These are phyloP conservation scores for Ilex asprella DNA, from an alignment of 257 asterid species.

Conservation along the genomic window DNA sequence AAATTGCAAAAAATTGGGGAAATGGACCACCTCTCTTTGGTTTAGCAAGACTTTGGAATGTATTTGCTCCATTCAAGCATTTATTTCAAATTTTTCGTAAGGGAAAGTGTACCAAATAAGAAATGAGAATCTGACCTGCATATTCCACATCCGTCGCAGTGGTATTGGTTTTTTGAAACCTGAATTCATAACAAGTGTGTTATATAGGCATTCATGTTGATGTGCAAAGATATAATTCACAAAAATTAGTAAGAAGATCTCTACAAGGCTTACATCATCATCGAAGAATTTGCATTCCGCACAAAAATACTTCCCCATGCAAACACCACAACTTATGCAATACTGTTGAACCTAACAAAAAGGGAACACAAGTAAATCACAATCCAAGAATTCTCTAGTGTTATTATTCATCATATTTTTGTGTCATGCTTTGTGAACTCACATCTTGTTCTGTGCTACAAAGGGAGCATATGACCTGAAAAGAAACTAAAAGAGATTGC, in stretches of 20 bases:
- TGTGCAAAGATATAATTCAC: neutral
- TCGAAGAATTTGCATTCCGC: slow-evolving; percentile 59
- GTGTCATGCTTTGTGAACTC: slow-evolving; percentile 8
- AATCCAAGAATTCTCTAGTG: neutral
- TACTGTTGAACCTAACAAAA: slow-evolving; percentile 39
- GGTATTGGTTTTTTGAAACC: slow-evolving; percentile 64
- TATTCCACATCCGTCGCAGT: slow-evolving; percentile 67
- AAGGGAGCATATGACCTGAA: slow-evolving; percentile 51
- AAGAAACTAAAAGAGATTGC: neutral
- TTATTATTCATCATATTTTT: neutral
- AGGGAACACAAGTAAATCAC: slow-evolving; percentile 1
- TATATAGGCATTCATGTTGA: neutral
- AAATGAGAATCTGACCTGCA: slow-evolving; percentile 46
- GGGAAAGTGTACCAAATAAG: neutral
- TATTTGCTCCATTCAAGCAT: too few relatives aligned
- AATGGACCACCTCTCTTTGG: too few relatives aligned
- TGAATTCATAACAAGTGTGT: slow-evolving; percentile 6
- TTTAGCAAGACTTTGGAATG: too few relatives aligned
- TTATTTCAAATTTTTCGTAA: too few relatives aligned
- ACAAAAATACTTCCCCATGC: slow-evolving; percentile 62
- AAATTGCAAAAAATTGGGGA: too few relatives aligned
- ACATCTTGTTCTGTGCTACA: slow-evolving; percentile 59
- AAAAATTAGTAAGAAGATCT: neutral
- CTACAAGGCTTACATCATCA: slow-evolving; percentile 42
- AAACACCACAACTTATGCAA: slow-evolving; percentile 45